These are phyloP conservation scores for Chaetomium fimeti DNA, from an alignment of 495 filamentous ascomycete species.

Conservation along the genomic window DNA sequence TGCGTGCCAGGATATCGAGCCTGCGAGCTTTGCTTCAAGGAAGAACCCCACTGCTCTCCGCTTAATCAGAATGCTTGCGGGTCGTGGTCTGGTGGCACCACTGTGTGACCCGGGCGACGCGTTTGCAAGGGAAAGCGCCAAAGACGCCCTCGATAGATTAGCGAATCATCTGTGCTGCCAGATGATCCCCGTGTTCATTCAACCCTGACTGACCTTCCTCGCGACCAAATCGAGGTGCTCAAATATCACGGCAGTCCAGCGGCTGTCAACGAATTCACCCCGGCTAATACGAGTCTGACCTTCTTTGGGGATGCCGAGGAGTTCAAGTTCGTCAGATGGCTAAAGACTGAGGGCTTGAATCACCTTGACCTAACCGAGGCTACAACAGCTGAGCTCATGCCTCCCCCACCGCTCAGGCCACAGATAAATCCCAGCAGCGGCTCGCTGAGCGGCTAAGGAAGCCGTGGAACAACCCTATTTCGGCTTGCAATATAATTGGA, in stretches of 20 bases:
- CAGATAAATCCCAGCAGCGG: neutral
- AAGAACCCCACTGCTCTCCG: constrained; percentile 41
- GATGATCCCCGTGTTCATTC: constrained; percentile 45
- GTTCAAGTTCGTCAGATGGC: neutral
- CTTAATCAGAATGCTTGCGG: constrained; percentile 45
- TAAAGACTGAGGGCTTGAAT: constrained; percentile 2
- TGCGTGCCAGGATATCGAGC: constrained; percentile 33
- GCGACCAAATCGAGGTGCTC: neutral
- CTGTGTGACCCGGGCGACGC: constrained; percentile 47
- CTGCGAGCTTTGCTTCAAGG: constrained; percentile 47
- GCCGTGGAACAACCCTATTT: no score
- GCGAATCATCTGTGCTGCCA: constrained; percentile 45
- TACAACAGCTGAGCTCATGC: neutral
- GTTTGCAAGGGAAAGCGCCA: constrained; percentile 46
- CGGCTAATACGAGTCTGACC: neutral
- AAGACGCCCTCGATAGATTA: constrained; percentile 46
- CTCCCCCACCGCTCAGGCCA: neutral
- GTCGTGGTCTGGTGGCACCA: constrained; percentile 39
- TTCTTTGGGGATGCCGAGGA: neutral
- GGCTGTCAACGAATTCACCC: neutral
- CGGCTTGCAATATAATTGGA: no score
- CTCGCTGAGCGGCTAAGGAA: neutral
- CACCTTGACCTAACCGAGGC: neutral
- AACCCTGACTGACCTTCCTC: neutral
- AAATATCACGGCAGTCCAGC: neutral